Conservation (phyloP, 805 yeast species). For the Pichia thaimueangensis region DNA sequence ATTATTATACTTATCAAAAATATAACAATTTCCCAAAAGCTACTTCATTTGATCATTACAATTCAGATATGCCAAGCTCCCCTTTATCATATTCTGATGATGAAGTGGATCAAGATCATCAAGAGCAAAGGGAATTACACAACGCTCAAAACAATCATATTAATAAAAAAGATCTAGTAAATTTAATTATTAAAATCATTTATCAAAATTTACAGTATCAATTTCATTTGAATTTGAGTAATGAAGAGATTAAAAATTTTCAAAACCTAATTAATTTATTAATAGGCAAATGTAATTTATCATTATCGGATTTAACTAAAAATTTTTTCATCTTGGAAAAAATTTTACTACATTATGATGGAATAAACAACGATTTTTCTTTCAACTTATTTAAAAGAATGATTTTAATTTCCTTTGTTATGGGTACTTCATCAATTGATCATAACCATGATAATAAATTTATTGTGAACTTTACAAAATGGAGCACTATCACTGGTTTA, state of each 20-base stretch:
- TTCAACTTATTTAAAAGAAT: conserved; percentile 6
- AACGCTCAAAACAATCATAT: background rate
- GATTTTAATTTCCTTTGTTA: conserved; percentile 13
- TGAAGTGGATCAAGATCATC: background rate
- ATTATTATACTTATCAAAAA: conserved; percentile 1
- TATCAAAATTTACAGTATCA: conserved; percentile 4
- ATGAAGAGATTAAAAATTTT: background rate
- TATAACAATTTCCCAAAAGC: background rate
- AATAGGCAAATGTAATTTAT: conserved; percentile 1
- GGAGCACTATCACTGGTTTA: conserved; percentile 18
- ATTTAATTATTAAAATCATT: conserved; percentile 4
- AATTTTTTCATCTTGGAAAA: conserved; percentile 1
- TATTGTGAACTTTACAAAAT: conserved; percentile 6
- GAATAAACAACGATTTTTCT: background rate
- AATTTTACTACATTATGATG: background rate
- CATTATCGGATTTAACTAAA: background rate
- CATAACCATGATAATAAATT: background rate
- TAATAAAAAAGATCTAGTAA: conserved; percentile 5
- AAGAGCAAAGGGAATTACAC: background rate
- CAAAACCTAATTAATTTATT: background rate
- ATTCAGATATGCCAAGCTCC: background rate
- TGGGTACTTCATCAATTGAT: conserved; percentile 7
- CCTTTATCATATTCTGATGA: conserved; percentile 4
- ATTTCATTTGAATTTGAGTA: conserved; percentile 1
- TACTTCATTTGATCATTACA: background rate